Conservation (phyloP, 805 yeast species). For the Candida sakaeoensis region DNA sequence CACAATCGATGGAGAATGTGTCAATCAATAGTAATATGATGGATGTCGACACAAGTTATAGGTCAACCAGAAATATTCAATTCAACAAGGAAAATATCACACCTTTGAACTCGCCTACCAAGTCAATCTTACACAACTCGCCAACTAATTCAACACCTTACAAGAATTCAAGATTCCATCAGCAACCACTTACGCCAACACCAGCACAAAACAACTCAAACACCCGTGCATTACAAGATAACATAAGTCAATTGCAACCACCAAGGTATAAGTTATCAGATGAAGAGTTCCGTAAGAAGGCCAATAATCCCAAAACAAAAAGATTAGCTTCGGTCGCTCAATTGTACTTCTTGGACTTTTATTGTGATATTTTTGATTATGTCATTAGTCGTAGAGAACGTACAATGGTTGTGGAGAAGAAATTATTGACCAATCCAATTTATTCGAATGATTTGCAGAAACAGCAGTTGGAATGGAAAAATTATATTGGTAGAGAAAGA, state of each 20-base stretch:
- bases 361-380: constrained; percentile 93
- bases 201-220: constrained; percentile 2
- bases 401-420: constrained; percentile 61
- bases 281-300: constrained; percentile 53
- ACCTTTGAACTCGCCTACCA: constrained; percentile 32
- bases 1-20: constrained; percentile 42
- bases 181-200: constrained; percentile 8
- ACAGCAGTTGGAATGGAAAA: constrained; percentile 58
- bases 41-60: constrained; percentile 37
- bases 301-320: constrained; percentile 71
- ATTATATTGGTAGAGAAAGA: constrained; percentile 80
- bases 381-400: constrained; percentile 84
- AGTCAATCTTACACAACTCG: constrained; percentile 32
- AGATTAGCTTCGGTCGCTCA: constrained; percentile 89
- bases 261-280: constrained; percentile 17
- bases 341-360: constrained; percentile 89
- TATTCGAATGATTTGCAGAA: constrained; percentile 26
- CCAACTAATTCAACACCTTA: constrained; percentile 14
- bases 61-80: constrained; percentile 12
- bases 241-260: constrained; percentile 30
- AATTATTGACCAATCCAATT: constrained; percentile 51
- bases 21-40: constrained; percentile 32
- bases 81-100: constrained; percentile 37
- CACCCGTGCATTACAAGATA: constrained; percentile 21
- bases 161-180: constrained; percentile 8